A percentile compares a stretch with the other conserved stretches of the same genome.
Evolutionary conservation across 768 basidiomycete genomes (phyloP).

Genomic region (Tricholoma bakamatsutake): DNA sequence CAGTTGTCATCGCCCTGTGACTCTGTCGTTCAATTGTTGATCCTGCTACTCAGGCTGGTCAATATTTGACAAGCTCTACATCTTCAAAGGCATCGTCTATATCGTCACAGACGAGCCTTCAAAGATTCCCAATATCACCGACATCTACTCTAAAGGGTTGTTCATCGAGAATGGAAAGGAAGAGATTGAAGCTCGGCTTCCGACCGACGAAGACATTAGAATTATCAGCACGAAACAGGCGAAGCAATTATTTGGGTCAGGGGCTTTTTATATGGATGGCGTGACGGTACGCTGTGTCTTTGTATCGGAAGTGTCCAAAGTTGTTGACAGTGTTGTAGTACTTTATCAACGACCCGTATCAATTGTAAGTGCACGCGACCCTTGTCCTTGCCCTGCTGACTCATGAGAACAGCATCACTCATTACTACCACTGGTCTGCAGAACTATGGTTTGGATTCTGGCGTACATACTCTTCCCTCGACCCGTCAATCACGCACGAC

Average conservation of each 20-base stretch:
- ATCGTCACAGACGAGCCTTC: conserved; percentile 73
- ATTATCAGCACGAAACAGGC: conserved; percentile 70
- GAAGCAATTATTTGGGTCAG: conserved; percentile 57
- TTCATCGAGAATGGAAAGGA: conserved; percentile 52
- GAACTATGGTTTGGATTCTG: conserved; percentile 91
- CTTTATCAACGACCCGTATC: conserved; percentile 77
- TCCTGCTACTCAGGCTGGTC: conserved; percentile 66
- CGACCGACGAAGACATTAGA: conserved; percentile 73
- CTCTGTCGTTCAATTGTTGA: not conserved
- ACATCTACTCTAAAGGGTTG: conserved; percentile 68
- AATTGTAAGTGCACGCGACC: conserved; percentile 55
- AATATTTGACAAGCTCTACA: conserved; percentile 77
- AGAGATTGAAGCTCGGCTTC: conserved; percentile 54
- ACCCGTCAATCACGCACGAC: conserved; percentile 54
- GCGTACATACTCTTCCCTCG: conserved; percentile 83
- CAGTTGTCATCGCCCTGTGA: conserved; percentile 10
- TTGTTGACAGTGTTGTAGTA: conserved; percentile 38
- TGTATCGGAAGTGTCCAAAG: not conserved
- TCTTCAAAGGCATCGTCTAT: conserved; percentile 76
- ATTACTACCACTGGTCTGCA: conserved; percentile 93
- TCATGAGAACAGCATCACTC: conserved; percentile 55
- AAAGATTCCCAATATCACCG: conserved; percentile 54
- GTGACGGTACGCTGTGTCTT: conserved; percentile 44
- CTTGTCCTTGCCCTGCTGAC: not conserved
- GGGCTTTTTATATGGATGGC: conserved; percentile 75